Conservation (phyloP, 495 filamentous ascomycete genomes). For the Astrothelium subdiscretum region DNA sequence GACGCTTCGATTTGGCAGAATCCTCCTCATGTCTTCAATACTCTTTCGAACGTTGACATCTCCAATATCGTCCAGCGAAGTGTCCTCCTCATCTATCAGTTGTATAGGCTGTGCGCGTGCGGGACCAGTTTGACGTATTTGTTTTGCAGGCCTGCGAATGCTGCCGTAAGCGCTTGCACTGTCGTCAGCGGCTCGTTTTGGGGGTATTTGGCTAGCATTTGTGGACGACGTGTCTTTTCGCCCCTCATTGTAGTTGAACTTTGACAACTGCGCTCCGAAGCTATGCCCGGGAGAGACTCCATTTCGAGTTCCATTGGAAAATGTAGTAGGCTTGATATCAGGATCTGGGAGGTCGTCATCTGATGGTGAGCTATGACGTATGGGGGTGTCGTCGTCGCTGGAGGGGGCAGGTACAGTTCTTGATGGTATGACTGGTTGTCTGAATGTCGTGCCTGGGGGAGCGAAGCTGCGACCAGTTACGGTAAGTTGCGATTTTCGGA, state of each 20-base stretch:
- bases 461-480: conserved; percentile 30
- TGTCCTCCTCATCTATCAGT: conserved; percentile 17
- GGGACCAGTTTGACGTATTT: conserved; percentile 39
- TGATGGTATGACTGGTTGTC: conserved; percentile 34
- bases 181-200: conserved; percentile 37
- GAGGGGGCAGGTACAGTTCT: conserved; percentile 8
- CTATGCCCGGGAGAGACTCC: not conserved
- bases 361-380: conserved; percentile 11
- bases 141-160: conserved; percentile 27
- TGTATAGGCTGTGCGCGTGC: conserved; percentile 43
- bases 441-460: conserved; percentile 64
- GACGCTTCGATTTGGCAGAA: conserved; percentile 43
- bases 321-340: conserved; percentile 26
- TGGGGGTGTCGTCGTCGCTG: conserved; percentile 18
- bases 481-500: not conserved
- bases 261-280: conserved; percentile 8
- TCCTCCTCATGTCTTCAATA: conserved; percentile 42
- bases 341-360: conserved; percentile 18
- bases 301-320: conserved; percentile 8
- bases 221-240: not conserved
- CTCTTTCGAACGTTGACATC: conserved; percentile 41
- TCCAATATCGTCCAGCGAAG: conserved; percentile 40
- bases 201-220: not conserved
- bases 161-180: conserved; percentile 36
- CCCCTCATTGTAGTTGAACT: conserved; percentile 8